Percentiles rank a stretch among this genome's conserved stretches.
These are phyloP conservation scores for Coccinonectria pachysandricola DNA, from an alignment of 2,329 filamentous ascomycete genomes.

Conservation along the genomic window DNA sequence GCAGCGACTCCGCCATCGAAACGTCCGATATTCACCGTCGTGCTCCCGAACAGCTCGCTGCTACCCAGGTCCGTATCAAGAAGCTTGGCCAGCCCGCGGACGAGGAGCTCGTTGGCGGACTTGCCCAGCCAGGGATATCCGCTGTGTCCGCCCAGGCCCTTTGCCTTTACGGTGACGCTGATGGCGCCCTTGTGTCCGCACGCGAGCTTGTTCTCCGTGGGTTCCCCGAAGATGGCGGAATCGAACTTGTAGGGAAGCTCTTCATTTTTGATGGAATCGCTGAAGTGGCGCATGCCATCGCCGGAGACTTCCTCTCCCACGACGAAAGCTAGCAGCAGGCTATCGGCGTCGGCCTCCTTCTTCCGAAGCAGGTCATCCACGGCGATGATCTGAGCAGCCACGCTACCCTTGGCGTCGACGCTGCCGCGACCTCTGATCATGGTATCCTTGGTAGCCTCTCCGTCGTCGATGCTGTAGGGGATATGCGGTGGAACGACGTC, in stretches of 20 bases:
- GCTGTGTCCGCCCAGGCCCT: conserved; percentile 72
- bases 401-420: conserved; percentile 59
- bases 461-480: conserved; percentile 50
- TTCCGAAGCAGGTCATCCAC: conserved; percentile 42
- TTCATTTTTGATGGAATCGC: conserved; percentile 23
- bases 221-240: conserved; percentile 83
- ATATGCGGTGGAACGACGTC: conserved; percentile 68
- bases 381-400: conserved; percentile 66
- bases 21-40: conserved; percentile 76
- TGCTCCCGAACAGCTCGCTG: conserved; percentile 71
- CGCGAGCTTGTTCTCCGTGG: conserved; percentile 78
- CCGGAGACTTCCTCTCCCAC: conserved; percentile 78
- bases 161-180: conserved; percentile 54
- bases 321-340: conserved; percentile 54
- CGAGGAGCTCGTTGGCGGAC: conserved; percentile 72
- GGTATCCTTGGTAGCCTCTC: conserved; percentile 32
- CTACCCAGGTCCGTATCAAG: conserved; percentile 62
- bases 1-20: conserved; percentile 72
- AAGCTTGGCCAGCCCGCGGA: conserved; percentile 59
- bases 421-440: conserved; percentile 62
- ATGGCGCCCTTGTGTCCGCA: conserved; percentile 86
- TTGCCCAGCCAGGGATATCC: conserved; percentile 87
- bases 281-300: conserved; percentile 63
- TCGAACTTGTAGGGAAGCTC: conserved; percentile 34
- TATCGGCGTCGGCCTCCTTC: conserved; percentile 31